A percentile compares a stretch with the other conserved stretches of the same genome.
These are phyloP conservation scores for Candida gigantensis DNA, from an alignment of 1,139 yeast species.

Conservation along the genomic window DNA sequence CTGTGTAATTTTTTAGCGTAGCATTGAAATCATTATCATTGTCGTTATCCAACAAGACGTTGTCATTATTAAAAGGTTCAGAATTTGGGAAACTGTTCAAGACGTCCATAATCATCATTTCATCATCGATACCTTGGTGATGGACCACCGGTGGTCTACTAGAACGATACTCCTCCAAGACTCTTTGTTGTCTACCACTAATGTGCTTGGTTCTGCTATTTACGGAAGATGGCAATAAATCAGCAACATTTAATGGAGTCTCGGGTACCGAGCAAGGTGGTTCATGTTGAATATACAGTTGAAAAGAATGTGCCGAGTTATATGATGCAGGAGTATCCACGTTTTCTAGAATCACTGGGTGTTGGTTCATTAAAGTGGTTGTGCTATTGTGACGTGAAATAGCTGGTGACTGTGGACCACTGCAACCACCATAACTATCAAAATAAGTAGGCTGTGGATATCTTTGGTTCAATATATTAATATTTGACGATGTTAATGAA, in stretches of 20 bases:
- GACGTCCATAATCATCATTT: conserved; percentile 13
- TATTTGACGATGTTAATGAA: conserved; percentile 31
- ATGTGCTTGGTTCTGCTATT: background rate
- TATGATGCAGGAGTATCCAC: conserved; percentile 27
- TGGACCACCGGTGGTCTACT: conserved; percentile 14
- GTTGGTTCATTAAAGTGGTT: conserved; percentile 13
- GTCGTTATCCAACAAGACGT: background rate
- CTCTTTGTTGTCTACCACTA: conserved; percentile 8
- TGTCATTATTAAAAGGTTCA: background rate
- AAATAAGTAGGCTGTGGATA: conserved; percentile 27
- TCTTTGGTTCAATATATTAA: conserved; percentile 29
- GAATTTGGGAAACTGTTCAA: conserved; percentile 3
- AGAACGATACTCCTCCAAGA: conserved; percentile 16
- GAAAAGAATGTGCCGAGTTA: conserved; percentile 23
- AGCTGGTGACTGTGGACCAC: conserved; percentile 15
- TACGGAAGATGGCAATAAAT: conserved; percentile 19
- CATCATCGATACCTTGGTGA: conserved; percentile 18
- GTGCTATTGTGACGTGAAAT: conserved; percentile 16
- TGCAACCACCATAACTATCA: conserved; percentile 21
- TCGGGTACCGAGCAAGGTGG: conserved; percentile 16
- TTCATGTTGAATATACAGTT: conserved; percentile 8
- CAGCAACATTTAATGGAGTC: conserved; percentile 23
- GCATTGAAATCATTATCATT: conserved; percentile 7
- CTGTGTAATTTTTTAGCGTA: conserved; percentile 13
- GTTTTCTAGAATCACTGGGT: conserved; percentile 6